phyloP scores from a whole-genome alignment of 1,139 yeast species.

The Saccharomyces pastorianus region DNA sequence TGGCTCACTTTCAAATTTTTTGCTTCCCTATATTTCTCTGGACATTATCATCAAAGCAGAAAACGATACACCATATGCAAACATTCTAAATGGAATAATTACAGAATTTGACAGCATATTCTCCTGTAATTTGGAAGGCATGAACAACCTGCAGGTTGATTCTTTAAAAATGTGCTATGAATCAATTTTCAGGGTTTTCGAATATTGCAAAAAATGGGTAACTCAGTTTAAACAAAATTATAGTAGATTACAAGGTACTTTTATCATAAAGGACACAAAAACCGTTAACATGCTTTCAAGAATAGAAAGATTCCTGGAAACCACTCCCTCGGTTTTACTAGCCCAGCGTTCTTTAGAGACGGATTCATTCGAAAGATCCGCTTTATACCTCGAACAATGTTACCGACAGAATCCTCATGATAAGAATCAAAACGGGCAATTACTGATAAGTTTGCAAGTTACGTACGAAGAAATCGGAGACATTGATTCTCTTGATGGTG shows the following conservation, averaged over 20 bases:
- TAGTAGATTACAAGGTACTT: constrained; percentile 21
- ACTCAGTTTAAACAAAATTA: constrained; percentile 31
- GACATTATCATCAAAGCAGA: constrained; percentile 46
- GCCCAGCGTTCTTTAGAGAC: constrained; percentile 79
- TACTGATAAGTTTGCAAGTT: constrained; percentile 52
- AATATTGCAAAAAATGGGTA: constrained; percentile 77
- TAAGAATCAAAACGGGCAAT: constrained; percentile 35
- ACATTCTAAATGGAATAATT: constrained; percentile 40
- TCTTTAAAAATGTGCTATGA: constrained; percentile 59
- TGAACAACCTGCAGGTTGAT: constrained; percentile 48
- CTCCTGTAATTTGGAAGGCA: constrained; percentile 37
- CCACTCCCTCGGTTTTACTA: constrained; percentile 59
- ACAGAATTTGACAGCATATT: constrained; percentile 55
- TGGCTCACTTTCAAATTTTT: constrained; percentile 55
- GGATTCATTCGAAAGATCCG: constrained; percentile 79
- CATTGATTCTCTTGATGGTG: constrained; percentile 83
- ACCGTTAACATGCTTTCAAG: constrained; percentile 17
- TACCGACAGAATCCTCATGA: constrained; percentile 38
- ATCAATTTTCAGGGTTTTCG: constrained; percentile 68
- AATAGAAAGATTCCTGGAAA: constrained; percentile 41
- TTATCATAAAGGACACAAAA: constrained; percentile 23
- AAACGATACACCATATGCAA: constrained; percentile 36
- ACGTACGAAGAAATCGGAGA: constrained; percentile 87
- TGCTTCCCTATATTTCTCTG: constrained; percentile 74
- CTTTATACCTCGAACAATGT: constrained; percentile 78